Evolutionary conservation across 2,329 filamentous ascomycete genomes (phyloP).

Genomic region (Colletotrichum brevisporum): DNA sequence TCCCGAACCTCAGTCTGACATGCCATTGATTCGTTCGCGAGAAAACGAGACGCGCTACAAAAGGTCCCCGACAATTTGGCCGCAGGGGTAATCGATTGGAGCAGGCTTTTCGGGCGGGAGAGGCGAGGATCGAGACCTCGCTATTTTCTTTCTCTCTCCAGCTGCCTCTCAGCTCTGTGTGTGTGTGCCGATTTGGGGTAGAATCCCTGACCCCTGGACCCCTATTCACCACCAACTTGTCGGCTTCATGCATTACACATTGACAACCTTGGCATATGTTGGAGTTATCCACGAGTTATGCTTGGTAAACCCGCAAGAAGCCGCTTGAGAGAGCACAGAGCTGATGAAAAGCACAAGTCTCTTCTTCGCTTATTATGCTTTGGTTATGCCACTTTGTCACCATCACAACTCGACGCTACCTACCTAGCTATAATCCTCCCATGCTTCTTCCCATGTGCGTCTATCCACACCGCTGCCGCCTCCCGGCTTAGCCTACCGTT

Average conservation of each 20-base stretch:
- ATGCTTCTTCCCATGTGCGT: not conserved
- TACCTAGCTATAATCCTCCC: not conserved
- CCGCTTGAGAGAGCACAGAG: no score
- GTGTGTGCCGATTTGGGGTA: no score
- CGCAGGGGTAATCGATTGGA: slow-evolving; percentile 22
- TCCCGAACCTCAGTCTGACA: slow-evolving; percentile 10
- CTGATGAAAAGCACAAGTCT: no score
- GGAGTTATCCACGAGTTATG: no score
- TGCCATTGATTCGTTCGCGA: slow-evolving; percentile 26
- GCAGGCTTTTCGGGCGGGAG: not conserved
- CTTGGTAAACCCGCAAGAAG: no score
- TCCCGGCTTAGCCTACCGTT: not conserved
- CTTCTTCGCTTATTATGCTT: no score
- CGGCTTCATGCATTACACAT: no score
- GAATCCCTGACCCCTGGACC: no score
- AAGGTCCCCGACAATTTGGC: slow-evolving; percentile 28
- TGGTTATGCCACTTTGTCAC: no score
- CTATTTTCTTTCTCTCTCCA: no score
- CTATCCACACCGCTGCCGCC: slow-evolving; percentile 12
- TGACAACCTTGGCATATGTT: no score
- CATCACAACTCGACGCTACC: slow-evolving; percentile 1
- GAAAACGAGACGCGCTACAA: slow-evolving; percentile 29
- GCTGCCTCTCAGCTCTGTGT: not conserved
- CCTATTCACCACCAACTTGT: no score
- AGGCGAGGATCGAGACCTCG: not conserved